Evolutionary conservation across 208 protist species (phyloP), one percentile per base, ranked within the genome.

Genomic region (Acanthamoeba sp.): DNA sequence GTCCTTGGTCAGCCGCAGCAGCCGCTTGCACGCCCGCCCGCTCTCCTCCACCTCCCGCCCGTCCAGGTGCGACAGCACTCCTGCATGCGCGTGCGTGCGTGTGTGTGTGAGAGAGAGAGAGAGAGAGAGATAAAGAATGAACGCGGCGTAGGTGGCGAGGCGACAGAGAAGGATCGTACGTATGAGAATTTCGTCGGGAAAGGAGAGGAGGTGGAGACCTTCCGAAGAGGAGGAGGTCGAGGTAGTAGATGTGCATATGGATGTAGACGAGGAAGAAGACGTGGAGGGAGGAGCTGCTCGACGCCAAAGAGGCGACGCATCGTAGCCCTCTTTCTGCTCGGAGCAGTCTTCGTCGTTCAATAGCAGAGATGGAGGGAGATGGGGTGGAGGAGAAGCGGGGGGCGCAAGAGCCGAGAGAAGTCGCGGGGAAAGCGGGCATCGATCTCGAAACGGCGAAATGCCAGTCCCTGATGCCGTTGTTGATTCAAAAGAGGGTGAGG

Each of bases 51-150:
- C 55, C 29, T 64, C 50, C 14, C 48, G 36, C 29, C 82, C 82
- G 22, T 89, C 82, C 82, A 89, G 22, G 55, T 66, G 55, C 20
- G 82, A 89, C 9, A 89, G 34, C 55, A 89, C 82, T 14, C 82
- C 82, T 89, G 27, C 29, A n/a, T 22, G 36, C n/a, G 69, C 34
- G 20, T 66, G 59, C 27, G n/a, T 34, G 59, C 12, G 59, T 6
- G 36, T 78, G 36, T 45, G n/a, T 2, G 22, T 38, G n/a, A 0
- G 0, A 22, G 9, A 22, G 14, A 9, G 0, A 22, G 2, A 22
- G 29, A 34, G n/a, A 69, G 62, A 22, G 29, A 34, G 62, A n/a
- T n/a, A n/a, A n/a, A n/a, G n/a, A n/a, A n/a, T n/a, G n/a, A n/a
- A n/a, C n/a, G n/a, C n/a, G n/a, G n/a, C n/a, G n/a, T n/a, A n/a